Evolutionary conservation across 495 filamentous ascomycete species (phyloP).

Genomic region (Aspergillus sclerotioniger): DNA sequence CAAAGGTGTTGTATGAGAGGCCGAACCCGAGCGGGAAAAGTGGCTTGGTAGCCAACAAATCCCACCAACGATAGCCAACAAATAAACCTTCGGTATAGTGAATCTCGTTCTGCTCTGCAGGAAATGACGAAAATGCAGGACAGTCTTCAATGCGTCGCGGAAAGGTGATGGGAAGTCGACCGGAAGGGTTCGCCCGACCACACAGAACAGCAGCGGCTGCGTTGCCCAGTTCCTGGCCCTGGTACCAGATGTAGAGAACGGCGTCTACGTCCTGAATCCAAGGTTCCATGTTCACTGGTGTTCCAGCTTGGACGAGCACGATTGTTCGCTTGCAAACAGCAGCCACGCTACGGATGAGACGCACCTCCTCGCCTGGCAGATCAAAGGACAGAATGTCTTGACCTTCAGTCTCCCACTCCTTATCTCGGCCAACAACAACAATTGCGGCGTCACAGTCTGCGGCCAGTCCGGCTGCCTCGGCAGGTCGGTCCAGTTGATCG

Average conservation of each 20-base stretch:
- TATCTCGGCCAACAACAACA: slow-evolving; percentile 6
- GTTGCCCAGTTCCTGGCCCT: slow-evolving; percentile 54
- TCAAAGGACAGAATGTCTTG: slow-evolving; percentile 4
- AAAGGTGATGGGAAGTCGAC: slow-evolving; percentile 54
- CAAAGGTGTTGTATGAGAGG: slow-evolving; percentile 68
- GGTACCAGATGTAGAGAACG: slow-evolving; percentile 63
- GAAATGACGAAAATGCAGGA: slow-evolving; percentile 62
- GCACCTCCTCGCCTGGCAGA: slow-evolving; percentile 3
- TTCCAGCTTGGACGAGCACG: slow-evolving; percentile 8
- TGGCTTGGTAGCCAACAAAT: slow-evolving; percentile 54
- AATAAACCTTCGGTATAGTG: slow-evolving; percentile 55
- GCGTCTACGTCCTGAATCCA: slow-evolving; percentile 64
- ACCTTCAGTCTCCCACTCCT: slow-evolving; percentile 11
- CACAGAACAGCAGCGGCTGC: slow-evolving; percentile 55
- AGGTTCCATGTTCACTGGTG: slow-evolving; percentile 57
- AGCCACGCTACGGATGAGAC: neutral
- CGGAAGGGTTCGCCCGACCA: slow-evolving; percentile 52
- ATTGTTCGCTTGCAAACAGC: neutral
- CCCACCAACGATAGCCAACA: slow-evolving; percentile 74
- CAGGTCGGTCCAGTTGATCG: neutral
- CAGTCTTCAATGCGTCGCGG: slow-evolving; percentile 59
- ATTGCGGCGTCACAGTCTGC: neutral
- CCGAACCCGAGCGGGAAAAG: slow-evolving; percentile 74
- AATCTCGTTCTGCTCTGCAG: slow-evolving; percentile 53
- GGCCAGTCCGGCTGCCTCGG: neutral